Evolutionary conservation across 768 basidiomycete genomes (phyloP).

Genomic region (Mycena venus): DNA sequence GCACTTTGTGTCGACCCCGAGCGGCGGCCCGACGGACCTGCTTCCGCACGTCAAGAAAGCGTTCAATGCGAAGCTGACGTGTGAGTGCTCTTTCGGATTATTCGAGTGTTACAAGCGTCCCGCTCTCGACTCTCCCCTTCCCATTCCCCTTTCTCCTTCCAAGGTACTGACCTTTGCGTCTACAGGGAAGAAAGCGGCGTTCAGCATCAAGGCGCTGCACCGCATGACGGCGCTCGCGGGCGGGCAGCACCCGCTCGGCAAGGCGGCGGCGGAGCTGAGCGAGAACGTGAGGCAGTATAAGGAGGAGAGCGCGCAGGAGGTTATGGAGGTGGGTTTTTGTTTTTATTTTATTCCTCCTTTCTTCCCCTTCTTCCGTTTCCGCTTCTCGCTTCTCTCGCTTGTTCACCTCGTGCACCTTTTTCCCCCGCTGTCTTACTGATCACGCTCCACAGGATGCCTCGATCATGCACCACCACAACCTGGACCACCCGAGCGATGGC

Average conservation of each 20-base stretch:
- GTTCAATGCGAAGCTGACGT: constrained; percentile 90
- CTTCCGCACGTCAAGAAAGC: constrained; percentile 91
- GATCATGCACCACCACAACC: constrained; percentile 63
- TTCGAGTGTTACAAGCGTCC: too few relatives aligned
- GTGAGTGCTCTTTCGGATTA: constrained; percentile 57
- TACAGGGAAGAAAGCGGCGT: constrained; percentile 89
- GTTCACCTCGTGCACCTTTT: background rate
- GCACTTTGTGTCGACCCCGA: constrained; percentile 76
- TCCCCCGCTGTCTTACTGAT: too few relatives aligned
- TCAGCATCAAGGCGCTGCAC: constrained; percentile 90
- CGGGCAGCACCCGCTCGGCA: constrained; percentile 48
- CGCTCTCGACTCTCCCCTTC: constrained; percentile 3
- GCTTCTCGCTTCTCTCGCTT: too few relatives aligned
- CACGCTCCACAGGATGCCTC: constrained; percentile 58
- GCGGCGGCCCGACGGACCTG: constrained; percentile 80
- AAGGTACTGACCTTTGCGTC: background rate
- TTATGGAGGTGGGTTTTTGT: constrained; percentile 43
- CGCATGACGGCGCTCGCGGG: constrained; percentile 77
- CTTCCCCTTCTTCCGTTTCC: constrained; percentile 32
- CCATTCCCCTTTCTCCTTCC: background rate
- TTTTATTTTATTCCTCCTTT: background rate
- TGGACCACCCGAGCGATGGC: constrained; percentile 19
- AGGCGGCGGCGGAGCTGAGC: constrained; percentile 64
- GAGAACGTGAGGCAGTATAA: constrained; percentile 79
- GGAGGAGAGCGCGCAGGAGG: constrained; percentile 82